These are phyloP conservation scores for Lathyrus sativus DNA, from an alignment of 306 rosid species.

Conservation along the genomic window DNA sequence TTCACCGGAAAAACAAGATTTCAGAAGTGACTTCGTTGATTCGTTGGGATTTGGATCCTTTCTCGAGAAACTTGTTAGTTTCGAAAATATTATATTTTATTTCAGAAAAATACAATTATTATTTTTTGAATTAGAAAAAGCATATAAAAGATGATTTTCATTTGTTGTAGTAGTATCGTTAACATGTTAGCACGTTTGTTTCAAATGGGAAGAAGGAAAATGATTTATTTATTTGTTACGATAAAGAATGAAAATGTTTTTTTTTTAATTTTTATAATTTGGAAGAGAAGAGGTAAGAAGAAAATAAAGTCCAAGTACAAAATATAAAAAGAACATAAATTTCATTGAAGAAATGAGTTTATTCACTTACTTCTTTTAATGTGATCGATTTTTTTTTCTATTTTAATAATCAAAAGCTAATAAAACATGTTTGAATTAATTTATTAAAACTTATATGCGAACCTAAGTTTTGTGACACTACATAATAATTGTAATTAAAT, in stretches of 20 bases:
- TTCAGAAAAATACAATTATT: not conserved
- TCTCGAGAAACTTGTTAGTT: constrained; percentile 10
- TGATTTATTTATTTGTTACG: too few relatives aligned
- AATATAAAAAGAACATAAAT: too few relatives aligned
- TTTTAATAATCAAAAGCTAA: too few relatives aligned
- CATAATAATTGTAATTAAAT: too few relatives aligned
- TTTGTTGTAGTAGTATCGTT: not conserved
- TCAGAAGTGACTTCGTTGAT: constrained; percentile 2
- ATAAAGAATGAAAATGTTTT: not conserved
- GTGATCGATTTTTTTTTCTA: too few relatives aligned
- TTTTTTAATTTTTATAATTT: not conserved
- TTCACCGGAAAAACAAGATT: not conserved
- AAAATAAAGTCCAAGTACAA: not conserved
- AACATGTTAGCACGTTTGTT: constrained; percentile 2
- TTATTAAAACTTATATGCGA: too few relatives aligned
- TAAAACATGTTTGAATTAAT: too few relatives aligned
- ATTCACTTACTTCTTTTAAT: too few relatives aligned
- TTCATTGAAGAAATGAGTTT: too few relatives aligned
- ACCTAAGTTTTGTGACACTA: too few relatives aligned
- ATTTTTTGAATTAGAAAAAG: not conserved
- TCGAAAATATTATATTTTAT: constrained; percentile 1
- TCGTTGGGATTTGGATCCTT: constrained; percentile 31
- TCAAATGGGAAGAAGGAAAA: not conserved
- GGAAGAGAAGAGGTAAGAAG: not conserved
- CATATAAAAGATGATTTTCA: not conserved